phyloP scores from a whole-genome alignment of 805 yeast genomes.

The Lipomyces mesembrius region DNA sequence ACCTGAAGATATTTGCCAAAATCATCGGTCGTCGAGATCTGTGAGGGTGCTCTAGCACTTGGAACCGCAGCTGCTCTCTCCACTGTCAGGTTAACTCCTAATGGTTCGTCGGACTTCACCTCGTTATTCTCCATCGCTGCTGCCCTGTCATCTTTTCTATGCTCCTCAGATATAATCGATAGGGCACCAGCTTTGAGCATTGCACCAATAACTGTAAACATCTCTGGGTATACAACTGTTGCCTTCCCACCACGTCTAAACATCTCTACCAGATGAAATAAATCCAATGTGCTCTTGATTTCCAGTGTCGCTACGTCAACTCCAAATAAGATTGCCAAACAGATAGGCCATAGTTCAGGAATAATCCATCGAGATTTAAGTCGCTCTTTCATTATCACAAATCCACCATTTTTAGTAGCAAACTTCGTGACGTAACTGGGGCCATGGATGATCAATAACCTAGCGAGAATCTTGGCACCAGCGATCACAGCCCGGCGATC shows the following conservation, averaged over 20 bases:
- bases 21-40: constrained; percentile 10
- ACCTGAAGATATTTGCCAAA: constrained; percentile 32
- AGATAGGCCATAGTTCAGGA: constrained; percentile 48
- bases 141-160: constrained; percentile 25
- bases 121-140: not conserved
- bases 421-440: constrained; percentile 55
- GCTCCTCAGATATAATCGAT: constrained; percentile 30
- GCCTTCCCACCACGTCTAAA: constrained; percentile 35
- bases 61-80: not conserved
- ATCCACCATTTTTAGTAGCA: constrained; percentile 47
- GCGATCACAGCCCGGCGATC: constrained; percentile 47
- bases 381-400: constrained; percentile 53
- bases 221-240: constrained; percentile 36
- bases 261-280: constrained; percentile 34
- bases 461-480: constrained; percentile 54
- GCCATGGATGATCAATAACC: constrained; percentile 55
- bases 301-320: constrained; percentile 48
- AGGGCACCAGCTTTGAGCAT: constrained; percentile 39
- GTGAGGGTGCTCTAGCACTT: not conserved
- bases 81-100: not conserved
- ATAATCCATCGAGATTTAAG: constrained; percentile 57
- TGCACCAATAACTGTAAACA: constrained; percentile 37
- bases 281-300: constrained; percentile 23
- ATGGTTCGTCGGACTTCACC: not conserved
- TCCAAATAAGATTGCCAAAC: constrained; percentile 44